Evolutionary conservation across 1,139 yeast species (phyloP), one percentile per base, ranked within the genome.

Genomic region (Geotrichum aggregatum): DNA sequence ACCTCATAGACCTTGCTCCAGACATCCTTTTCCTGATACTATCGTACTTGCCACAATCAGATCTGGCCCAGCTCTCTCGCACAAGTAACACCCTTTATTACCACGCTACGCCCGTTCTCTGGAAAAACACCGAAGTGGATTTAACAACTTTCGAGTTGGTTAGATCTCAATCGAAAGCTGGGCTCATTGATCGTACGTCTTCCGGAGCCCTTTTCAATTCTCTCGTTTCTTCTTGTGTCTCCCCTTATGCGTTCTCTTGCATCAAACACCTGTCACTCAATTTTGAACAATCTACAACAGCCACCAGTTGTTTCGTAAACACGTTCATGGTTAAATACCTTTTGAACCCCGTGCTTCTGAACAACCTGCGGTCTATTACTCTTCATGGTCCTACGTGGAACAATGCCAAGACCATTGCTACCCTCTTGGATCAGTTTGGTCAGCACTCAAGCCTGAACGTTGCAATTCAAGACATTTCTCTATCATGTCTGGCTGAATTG

Each of bases 381-480:
- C 24, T 40, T 18, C 6, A 40, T 24, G 44, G 44, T 8, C 31
- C 44, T 11, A 22, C 44, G 6, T 40, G 44, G 44, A 10, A n/a
- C 10, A 40, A 40, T 18, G 16, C 16, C n/a, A 16, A 40, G 44
- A 33, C 44, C 13, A 40, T 40, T 6, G 26, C 33, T 2, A 16
- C n/a, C 8, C 16, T 40, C 3, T 22, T 40, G 31, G 18, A 21
- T 3, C 18, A 3, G 2, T 40, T 40, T 24, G 18, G n/a, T 3
- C 36, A 5, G 16, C 36, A 8, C 14, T 18, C 11, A 4, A n/a
- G 19, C 2, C 14, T 14, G 14, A 14, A 13, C 8, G 18, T 34
- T 5, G 36, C 36, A 18, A n/a, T 49, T 11, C 42, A 49, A 22
- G 47, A 40, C 30, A n/a, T 49, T 14, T 44, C 52, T 16, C 38